These are phyloP conservation scores for Kodamaea fungicola DNA, from an alignment of 1,139 yeast genomes.

Conservation along the genomic window DNA sequence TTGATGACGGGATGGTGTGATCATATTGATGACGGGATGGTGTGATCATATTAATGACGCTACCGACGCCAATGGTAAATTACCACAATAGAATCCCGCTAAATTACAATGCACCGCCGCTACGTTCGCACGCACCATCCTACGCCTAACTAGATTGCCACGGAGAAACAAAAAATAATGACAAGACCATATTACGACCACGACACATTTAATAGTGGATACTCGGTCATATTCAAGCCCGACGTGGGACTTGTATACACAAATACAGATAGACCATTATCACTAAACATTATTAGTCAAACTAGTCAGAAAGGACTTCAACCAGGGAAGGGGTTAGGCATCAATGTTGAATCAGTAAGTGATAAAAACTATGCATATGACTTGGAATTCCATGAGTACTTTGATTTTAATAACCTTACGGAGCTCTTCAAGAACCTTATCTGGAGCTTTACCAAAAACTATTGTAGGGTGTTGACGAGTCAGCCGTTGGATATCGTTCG, in stretches of 20 bases:
- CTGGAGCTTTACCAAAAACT: slow-evolving; percentile 63
- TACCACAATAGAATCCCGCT: too few relatives aligned
- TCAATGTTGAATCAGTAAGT: slow-evolving; percentile 12
- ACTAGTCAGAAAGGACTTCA: slow-evolving; percentile 10
- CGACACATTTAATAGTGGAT: slow-evolving; percentile 65
- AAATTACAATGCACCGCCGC: too few relatives aligned
- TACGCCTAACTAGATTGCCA: too few relatives aligned
- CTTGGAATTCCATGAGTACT: slow-evolving; percentile 64
- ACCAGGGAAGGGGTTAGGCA: slow-evolving; percentile 23
- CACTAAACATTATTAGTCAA: slow-evolving; percentile 10
- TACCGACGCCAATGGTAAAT: too few relatives aligned
- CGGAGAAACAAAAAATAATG: too few relatives aligned
- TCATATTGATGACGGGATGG: too few relatives aligned
- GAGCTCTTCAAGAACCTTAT: slow-evolving; percentile 53
- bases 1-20: too few relatives aligned
- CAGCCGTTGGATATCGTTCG: slow-evolving; percentile 91
- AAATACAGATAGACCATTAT: slow-evolving; percentile 33
- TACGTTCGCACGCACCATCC: too few relatives aligned
- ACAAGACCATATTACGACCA: slow-evolving; percentile 70
- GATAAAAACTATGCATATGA: slow-evolving; percentile 55
- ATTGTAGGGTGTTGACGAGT: slow-evolving; percentile 61
- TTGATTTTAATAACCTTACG: slow-evolving; percentile 54
- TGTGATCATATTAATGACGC: too few relatives aligned
- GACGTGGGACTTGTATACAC: slow-evolving; percentile 56
- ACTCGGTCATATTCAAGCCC: slow-evolving; percentile 57